Evolutionary conservation across 1,284 basidiomycete species (phyloP).

Genomic region (Coniophora puteana): DNA sequence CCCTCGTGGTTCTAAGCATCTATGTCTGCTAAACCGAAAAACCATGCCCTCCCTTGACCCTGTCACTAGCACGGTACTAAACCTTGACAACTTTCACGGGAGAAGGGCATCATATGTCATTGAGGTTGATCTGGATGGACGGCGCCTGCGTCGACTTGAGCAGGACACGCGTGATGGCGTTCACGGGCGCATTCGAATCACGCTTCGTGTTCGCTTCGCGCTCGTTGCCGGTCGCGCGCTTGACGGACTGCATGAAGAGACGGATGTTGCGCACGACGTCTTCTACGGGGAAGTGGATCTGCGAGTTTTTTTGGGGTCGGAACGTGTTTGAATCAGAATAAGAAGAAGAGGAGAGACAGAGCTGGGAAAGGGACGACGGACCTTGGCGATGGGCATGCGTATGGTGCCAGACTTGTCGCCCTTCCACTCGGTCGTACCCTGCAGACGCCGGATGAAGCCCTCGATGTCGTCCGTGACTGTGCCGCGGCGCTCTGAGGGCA

Average conservation of each 20-base stretch:
- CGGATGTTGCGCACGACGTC: constrained; percentile 81
- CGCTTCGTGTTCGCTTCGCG: constrained; percentile 34
- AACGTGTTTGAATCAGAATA: neutral
- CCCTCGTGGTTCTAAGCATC: no score
- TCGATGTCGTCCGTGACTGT: constrained; percentile 89
- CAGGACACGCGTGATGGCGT: constrained; percentile 69
- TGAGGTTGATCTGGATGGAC: constrained; percentile 75
- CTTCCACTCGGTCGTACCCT: constrained; percentile 89
- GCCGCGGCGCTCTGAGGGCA: constrained; percentile 93
- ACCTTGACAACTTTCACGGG: no score
- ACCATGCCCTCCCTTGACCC: no score
- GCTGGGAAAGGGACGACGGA: constrained; percentile 24
- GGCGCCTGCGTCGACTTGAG: constrained; percentile 87
- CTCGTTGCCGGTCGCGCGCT: constrained; percentile 67
- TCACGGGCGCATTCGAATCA: constrained; percentile 40
- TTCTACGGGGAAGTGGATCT: constrained; percentile 73
- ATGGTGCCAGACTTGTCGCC: constrained; percentile 88
- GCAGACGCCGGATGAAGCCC: constrained; percentile 76
- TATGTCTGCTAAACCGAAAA: no score
- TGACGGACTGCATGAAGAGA: constrained; percentile 77
- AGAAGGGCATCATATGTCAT: no score
- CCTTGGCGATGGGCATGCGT: constrained; percentile 73
- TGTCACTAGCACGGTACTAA: no score
- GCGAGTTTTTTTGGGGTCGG: constrained; percentile 9
- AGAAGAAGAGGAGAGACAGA: neutral